phyloP scores from a whole-genome alignment of 192 early-diverging fungal species.

The Coemansia sp. region DNA sequence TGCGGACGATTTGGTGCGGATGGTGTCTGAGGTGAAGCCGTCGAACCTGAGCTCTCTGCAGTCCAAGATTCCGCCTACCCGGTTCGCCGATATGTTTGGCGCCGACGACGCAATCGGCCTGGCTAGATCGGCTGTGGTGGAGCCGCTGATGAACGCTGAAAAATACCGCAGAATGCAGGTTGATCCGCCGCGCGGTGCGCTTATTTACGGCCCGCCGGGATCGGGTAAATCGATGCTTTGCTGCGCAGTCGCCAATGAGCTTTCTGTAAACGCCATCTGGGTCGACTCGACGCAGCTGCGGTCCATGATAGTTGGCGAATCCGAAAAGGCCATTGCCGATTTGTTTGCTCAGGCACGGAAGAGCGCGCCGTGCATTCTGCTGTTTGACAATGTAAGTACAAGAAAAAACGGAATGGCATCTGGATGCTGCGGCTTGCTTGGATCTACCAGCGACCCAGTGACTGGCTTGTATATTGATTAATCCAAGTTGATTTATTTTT shows the following conservation, averaged over 20 bases:
- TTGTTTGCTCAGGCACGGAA: slow-evolving; percentile 81
- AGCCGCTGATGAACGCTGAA: slow-evolving; percentile 49
- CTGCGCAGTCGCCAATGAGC: slow-evolving; percentile 73
- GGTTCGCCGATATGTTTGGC: slow-evolving; percentile 75
- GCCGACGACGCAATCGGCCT: slow-evolving; percentile 64
- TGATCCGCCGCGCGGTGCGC: slow-evolving; percentile 70
- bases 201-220: slow-evolving; percentile 86
- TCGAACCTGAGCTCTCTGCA: slow-evolving; percentile 34
- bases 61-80: slow-evolving; percentile 58
- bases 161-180: slow-evolving; percentile 60
- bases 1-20: slow-evolving; percentile 26
- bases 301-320: slow-evolving; percentile 93
- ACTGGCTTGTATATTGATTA: no score
- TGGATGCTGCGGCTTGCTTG: no score
- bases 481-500: slow-evolving; percentile 8
- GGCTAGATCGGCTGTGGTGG: slow-evolving; percentile 50
- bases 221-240: slow-evolving; percentile 88
- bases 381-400: slow-evolving; percentile 78
- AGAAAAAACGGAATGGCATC: no score
- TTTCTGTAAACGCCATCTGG: slow-evolving; percentile 79
- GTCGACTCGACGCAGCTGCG: slow-evolving; percentile 83
- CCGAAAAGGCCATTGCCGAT: slow-evolving; percentile 77
- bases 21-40: slow-evolving; percentile 12
- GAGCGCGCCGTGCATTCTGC: slow-evolving; percentile 82
- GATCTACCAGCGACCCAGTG: no score